Evolutionary conservation across 768 basidiomycete genomes (phyloP).

Genomic region (Tephrocybe sp.): DNA sequence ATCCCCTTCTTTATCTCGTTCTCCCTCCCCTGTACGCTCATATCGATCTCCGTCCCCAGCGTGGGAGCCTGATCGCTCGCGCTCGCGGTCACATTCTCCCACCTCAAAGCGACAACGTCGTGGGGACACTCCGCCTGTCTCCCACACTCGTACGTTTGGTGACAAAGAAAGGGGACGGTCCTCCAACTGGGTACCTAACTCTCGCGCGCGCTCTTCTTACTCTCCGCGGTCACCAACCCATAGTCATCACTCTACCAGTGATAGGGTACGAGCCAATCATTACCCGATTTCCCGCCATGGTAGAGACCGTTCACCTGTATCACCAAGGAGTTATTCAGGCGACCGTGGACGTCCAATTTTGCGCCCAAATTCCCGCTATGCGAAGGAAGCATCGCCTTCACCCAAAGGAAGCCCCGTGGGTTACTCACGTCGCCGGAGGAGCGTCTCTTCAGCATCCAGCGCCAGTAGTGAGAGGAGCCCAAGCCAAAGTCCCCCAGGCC

Average conservation of each 20-base stretch:
- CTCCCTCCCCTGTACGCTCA: conserved; percentile 66
- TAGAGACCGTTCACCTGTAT: conserved; percentile 23
- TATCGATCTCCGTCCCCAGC: conserved; percentile 60
- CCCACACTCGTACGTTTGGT: conserved; percentile 49
- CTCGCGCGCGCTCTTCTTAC: conserved; percentile 9
- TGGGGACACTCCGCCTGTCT: conserved; percentile 46
- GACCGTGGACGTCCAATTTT: conserved; percentile 15
- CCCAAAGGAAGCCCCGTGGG: conserved; percentile 40
- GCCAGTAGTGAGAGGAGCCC: conserved; percentile 56
- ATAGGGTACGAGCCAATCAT: not conserved
- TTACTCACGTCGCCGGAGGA: conserved; percentile 41
- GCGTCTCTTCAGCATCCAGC: conserved; percentile 55
- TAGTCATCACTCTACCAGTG: conserved; percentile 1
- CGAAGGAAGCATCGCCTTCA: conserved; percentile 26
- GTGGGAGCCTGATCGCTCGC: conserved; percentile 51
- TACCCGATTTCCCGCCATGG: conserved; percentile 18
- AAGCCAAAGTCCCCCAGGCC: conserved; percentile 54
- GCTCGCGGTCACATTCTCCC: conserved; percentile 61
- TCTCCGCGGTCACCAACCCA: conserved; percentile 6
- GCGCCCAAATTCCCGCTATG: conserved; percentile 21
- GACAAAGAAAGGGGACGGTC: conserved; percentile 45
- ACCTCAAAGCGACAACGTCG: conserved; percentile 53
- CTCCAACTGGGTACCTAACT: conserved; percentile 26
- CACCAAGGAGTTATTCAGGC: conserved; percentile 10
- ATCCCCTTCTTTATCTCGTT: conserved; percentile 58